Evolutionary conservation across 106 monocot species (phyloP), one percentile per base, ranked within the genome.

Genomic region (Vanilla planifolia): DNA sequence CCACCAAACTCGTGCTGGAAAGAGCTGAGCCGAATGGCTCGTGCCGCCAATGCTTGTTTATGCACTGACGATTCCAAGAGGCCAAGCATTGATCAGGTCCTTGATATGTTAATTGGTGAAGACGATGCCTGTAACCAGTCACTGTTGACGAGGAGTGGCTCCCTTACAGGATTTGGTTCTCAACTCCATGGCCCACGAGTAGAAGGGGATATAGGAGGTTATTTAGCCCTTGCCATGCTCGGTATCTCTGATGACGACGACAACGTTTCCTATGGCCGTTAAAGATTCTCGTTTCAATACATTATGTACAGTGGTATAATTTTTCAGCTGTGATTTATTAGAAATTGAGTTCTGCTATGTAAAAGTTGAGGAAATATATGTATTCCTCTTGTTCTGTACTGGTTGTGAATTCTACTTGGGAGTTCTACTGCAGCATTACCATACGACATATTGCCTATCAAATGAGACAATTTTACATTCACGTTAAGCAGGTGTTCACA

Each of bases 161-260:
- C 74, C 68, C 59, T 79, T 13, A 6, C 69, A 48, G 78, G 75
- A 1, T 71, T 48, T 63, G 70, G 67, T 67, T 63, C 70, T 13
- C 71, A 68, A n/a, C 52, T 41, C 6, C 65, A 68, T 29, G 76
- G 59, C 14, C 23, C 61, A 43, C 33, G 26, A 13, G 77, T 65
- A 2, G 72, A 62, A 43, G 25, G 51, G 13, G 80, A 86, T 17
- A 83, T 92, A 75, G 80, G 24, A 21, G 42, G 75, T 44, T 80
- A 92, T 74, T 21, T 92, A 51, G 83, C 83, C 21, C 67, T 92
- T 11, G 92, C 92, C 19, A 92, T 92, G 92, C 83, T 83, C 6
- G 92, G 83, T 10, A 75, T 92, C 55, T 83, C 82, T 15, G 92
- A 87, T 27, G 57, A 51, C 1, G 84, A 84, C 11, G 74, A 81